These are phyloP conservation scores for Yamadazyma friedrichii DNA, from an alignment of 1,139 yeast genomes.

Conservation along the genomic window DNA sequence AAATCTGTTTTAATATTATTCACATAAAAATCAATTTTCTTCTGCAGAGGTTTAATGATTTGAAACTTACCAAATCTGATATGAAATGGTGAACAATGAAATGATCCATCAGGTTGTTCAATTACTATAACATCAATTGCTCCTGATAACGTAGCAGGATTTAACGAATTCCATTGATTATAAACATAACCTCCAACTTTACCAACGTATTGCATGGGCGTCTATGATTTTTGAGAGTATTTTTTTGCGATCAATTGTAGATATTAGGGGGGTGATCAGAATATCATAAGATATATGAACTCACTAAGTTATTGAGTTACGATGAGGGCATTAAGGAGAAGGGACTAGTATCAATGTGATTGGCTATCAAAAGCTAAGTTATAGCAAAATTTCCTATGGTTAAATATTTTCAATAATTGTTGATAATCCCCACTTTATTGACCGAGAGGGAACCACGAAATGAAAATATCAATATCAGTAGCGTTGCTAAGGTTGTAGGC, in stretches of 20 bases:
- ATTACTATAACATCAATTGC: constrained; percentile 96
- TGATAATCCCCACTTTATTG: no score
- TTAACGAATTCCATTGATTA: constrained; percentile 94
- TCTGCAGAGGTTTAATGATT: constrained; percentile 90
- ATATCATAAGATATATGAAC: no score
- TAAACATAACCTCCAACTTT: constrained; percentile 93
- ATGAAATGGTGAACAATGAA: constrained; percentile 95
- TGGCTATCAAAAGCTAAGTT: no score
- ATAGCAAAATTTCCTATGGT: no score
- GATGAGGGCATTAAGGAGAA: no score
- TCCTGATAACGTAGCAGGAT: constrained; percentile 94
- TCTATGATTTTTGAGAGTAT: background rate
- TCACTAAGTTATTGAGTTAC: no score
- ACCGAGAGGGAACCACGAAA: no score
- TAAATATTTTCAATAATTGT: no score
- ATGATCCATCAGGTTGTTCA: constrained; percentile 81
- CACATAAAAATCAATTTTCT: constrained; percentile 84
- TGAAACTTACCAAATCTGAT: constrained; percentile 94
- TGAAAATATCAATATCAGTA: no score
- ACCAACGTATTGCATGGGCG: constrained; percentile 88
- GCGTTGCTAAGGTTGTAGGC: no score
- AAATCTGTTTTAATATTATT: constrained; percentile 79
- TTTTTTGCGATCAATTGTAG: background rate
- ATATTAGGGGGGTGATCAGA: background rate
- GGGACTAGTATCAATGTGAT: no score